Percentiles rank a stretch among this genome's conserved stretches.
Conservation (phyloP, 768 basidiomycete genomes). For the Zangia roseola region DNA sequence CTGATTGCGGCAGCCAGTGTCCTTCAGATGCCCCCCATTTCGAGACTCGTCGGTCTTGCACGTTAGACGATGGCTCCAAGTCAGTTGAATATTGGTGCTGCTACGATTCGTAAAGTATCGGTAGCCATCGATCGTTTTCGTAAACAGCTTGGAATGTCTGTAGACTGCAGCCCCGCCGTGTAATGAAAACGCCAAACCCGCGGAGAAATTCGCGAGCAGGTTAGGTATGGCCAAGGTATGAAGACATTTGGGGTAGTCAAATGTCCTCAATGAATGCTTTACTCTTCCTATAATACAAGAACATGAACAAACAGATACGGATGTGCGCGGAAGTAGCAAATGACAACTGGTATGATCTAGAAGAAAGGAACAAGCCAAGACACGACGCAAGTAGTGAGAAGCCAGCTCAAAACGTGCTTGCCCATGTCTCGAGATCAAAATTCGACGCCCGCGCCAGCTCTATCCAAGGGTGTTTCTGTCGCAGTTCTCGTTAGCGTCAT, state of each 20-base stretch:
- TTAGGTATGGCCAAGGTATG: no score
- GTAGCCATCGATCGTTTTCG: not conserved
- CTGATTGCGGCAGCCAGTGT: slow-evolving; percentile 7
- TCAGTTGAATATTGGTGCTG: slow-evolving; percentile 15
- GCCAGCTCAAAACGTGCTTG: slow-evolving; percentile 60
- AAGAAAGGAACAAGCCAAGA: slow-evolving; percentile 11
- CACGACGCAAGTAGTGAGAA: slow-evolving; percentile 14
- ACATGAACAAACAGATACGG: slow-evolving; percentile 28
- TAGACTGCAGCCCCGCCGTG: no score
- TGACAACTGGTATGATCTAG: slow-evolving; percentile 27
- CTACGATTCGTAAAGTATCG: not conserved
- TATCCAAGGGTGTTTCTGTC: slow-evolving; percentile 75
- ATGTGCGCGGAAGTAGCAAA: slow-evolving; percentile 29
- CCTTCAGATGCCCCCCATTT: slow-evolving; percentile 5
- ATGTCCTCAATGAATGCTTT: slow-evolving; percentile 7
- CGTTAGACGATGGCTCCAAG: not conserved
- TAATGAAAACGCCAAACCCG: no score
- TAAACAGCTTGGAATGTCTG: no score
- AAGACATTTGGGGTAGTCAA: no score
- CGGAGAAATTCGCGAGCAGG: no score
- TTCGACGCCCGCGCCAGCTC: slow-evolving; percentile 55
- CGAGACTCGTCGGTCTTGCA: slow-evolving; percentile 9
- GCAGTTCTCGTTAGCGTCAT: slow-evolving; percentile 8
- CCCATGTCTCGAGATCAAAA: slow-evolving; percentile 79
- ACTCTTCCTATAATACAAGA: slow-evolving; percentile 32